phyloP scores from a whole-genome alignment of 805 yeast genomes.

The Myxozyma mucilagina region DNA sequence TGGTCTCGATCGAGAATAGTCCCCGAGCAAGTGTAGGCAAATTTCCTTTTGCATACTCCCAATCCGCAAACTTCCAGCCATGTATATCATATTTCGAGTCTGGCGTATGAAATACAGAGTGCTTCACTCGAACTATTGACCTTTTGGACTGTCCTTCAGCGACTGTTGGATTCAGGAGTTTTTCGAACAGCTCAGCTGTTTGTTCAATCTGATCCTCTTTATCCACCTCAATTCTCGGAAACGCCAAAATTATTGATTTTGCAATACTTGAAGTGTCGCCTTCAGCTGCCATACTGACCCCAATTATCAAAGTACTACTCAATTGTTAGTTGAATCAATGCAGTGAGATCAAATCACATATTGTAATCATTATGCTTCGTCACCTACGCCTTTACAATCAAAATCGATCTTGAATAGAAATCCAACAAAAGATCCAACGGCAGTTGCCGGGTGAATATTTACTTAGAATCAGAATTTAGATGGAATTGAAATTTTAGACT shows the following conservation, averaged over 20 bases:
- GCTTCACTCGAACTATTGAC: slow-evolving; percentile 9
- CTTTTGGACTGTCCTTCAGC: neutral
- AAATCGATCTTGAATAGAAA: too few species aligned
- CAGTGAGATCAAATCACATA: too few species aligned
- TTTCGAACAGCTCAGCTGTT: slow-evolving; percentile 2
- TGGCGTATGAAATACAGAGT: slow-evolving; percentile 11
- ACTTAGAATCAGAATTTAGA: too few species aligned
- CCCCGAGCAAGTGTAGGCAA: slow-evolving; percentile 26
- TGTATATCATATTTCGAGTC: slow-evolving; percentile 3
- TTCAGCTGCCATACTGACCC: too few species aligned
- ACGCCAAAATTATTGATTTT: slow-evolving; percentile 8
- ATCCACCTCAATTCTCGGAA: neutral
- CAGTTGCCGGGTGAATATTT: too few species aligned
- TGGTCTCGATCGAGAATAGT: slow-evolving; percentile 41
- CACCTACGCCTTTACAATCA: too few species aligned
- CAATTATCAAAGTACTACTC: too few species aligned
- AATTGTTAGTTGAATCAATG: too few species aligned
- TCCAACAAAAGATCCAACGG: too few species aligned
- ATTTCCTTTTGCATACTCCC: slow-evolving; percentile 57
- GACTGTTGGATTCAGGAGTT: neutral
- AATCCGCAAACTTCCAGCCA: slow-evolving; percentile 85
- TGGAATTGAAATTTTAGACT: too few species aligned
- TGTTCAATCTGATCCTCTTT: neutral
- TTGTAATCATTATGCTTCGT: too few species aligned
- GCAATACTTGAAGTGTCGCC: neutral